Evolutionary conservation across 2,329 filamentous ascomycete genomes (phyloP).

Genomic region (Pseudogymnoascus verrucosus): DNA sequence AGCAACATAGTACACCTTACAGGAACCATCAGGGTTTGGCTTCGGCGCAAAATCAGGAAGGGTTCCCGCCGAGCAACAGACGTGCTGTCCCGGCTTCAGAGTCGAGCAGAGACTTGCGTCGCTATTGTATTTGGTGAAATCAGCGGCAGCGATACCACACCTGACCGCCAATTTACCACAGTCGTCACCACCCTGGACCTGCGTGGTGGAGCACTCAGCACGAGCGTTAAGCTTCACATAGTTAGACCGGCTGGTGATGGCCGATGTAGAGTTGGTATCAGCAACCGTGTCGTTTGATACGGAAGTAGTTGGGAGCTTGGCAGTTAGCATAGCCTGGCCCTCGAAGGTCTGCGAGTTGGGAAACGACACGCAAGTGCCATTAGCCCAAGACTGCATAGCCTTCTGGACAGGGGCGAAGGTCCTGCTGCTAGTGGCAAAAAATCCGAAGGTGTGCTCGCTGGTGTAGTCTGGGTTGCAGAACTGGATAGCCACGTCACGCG

Average conservation of each 20-base stretch:
- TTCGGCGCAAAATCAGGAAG: conserved; percentile 28
- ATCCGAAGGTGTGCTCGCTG: conserved; percentile 29
- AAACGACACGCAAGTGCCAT: conserved; percentile 1
- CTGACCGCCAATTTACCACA: conserved; percentile 31
- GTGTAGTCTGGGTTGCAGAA: conserved; percentile 28
- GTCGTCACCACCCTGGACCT: conserved; percentile 31
- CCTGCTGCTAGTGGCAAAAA: conserved; percentile 27
- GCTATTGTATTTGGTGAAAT: conserved; percentile 27
- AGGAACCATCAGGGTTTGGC: conserved; percentile 29
- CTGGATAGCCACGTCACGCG: conserved; percentile 26
- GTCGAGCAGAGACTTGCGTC: conserved; percentile 22
- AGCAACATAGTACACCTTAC: conserved; percentile 29
- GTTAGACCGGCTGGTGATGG: neutral
- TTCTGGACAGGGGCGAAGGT: conserved; percentile 19
- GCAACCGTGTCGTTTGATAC: neutral
- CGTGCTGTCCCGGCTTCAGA: conserved; percentile 22
- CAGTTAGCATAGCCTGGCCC: neutral
- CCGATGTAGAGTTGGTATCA: neutral
- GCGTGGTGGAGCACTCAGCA: conserved; percentile 23
- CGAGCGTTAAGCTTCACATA: conserved; percentile 13
- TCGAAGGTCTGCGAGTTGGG: neutral
- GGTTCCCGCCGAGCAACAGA: conserved; percentile 28
- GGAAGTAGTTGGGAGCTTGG: neutral
- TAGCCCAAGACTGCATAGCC: conserved; percentile 8
- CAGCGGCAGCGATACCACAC: conserved; percentile 31